Evolutionary conservation across 208 protist genomes (phyloP), one percentile per base, ranked within the genome.

Genomic region (Trypanosoma vivax): DNA sequence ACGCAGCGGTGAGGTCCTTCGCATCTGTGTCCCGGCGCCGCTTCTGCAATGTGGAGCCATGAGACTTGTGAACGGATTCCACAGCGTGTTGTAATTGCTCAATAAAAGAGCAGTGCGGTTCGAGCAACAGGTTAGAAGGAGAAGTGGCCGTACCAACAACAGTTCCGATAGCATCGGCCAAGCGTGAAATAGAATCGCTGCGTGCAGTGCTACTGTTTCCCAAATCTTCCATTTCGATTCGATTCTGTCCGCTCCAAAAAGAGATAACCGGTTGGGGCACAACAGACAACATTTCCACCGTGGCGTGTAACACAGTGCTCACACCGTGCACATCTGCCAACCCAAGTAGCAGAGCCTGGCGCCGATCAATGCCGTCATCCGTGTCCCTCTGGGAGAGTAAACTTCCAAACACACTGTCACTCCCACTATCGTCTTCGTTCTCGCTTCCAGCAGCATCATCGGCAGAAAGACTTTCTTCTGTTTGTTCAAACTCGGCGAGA

Each of bases 281-380:
- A 50, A 68, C 60, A 27, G 60, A 24, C 16, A 73, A 18, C 19
- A 73, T 39, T 14, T 61, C 41, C 41, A 51, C 25, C 18, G 38
- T 35, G 10, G 41, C 47, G 18, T 34, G 24, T 19, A 73, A 38
- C 6, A 73, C 23, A 6, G 45, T 39, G 28, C 21, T 40, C 43
- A 59, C 52, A 19, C 60, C 60, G 37, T 54, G 37, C 45, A 19
- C 39, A 28, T 59, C 45, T 5, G 21, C 41, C 31, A 66, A 25
- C 6, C 49, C 40, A 34, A 18, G 23, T 3, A 66, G 5, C 9
- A 66, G 23, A 6, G 25, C 13, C n/a, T 54, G 50, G 29, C 51
- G 60, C 23, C 43, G 50, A 45, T 23, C n/a, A 2, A 5, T 31
- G 33, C 42, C 10, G 11, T 50, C 16, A 5, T 40, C 27, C 1